A percentile compares a stretch with the other conserved stretches of the same genome.
phyloP scores from a whole-genome alignment of 1,284 basidiomycete genomes.

The Malassezia sympodialis region DNA sequence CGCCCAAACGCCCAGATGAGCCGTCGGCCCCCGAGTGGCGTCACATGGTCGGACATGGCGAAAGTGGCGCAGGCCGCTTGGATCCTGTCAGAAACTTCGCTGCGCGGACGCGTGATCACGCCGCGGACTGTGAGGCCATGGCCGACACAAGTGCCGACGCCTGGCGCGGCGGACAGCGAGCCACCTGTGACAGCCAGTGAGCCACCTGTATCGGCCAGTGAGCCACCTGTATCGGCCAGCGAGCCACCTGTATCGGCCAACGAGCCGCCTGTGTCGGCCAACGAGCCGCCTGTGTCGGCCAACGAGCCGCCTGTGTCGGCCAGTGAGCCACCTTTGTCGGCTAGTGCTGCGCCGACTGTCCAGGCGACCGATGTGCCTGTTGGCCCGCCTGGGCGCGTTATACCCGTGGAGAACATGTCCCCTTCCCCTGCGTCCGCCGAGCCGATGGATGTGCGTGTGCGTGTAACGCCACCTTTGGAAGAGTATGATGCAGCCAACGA shows the following conservation, averaged over 20 bases:
- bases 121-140: neutral
- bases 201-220: neutral
- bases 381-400: neutral
- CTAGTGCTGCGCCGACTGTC: neutral
- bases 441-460: neutral
- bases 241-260: neutral
- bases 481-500: constrained; percentile 42
- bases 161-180: neutral
- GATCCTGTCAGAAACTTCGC: neutral
- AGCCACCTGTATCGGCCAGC: neutral
- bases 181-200: neutral
- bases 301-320: neutral
- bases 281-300: too few species aligned
- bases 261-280: too few species aligned
- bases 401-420: neutral
- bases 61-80: neutral
- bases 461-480: neutral
- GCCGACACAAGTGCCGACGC: neutral
- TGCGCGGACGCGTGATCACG: neutral
- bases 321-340: neutral
- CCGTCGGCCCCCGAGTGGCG: neutral
- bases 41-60: constrained; percentile 7
- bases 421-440: neutral
- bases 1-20: neutral
- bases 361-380: neutral